Percentiles rank a stretch among this genome's conserved stretches.
phyloP scores from a whole-genome alignment of 192 early-diverging fungal species.

The Jimgerdemannia lactiflua region DNA sequence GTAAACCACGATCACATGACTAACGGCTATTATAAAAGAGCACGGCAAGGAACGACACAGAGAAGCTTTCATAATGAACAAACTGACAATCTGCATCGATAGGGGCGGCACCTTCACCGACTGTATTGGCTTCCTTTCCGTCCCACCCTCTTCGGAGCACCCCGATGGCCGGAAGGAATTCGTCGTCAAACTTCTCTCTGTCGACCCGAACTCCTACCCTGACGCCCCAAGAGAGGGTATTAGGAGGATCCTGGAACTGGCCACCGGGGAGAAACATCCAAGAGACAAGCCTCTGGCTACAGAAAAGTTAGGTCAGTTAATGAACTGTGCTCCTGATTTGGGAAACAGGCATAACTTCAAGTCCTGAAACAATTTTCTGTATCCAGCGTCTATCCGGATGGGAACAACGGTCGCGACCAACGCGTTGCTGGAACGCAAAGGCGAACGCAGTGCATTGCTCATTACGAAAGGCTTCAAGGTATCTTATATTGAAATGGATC shows the following conservation, averaged over 20 bases:
- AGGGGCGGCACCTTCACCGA: constrained; percentile 98
- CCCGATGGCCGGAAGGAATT: constrained; percentile 51
- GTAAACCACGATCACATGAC: no score
- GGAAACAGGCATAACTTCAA: neutral
- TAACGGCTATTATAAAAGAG: no score
- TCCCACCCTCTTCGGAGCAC: constrained; percentile 39
- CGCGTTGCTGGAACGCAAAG: constrained; percentile 82
- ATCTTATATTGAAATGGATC: constrained; percentile 21
- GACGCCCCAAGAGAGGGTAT: constrained; percentile 97
- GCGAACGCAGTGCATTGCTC: constrained; percentile 83
- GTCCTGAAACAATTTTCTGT: neutral
- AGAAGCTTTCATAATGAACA: neutral
- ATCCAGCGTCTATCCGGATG: constrained; percentile 77
- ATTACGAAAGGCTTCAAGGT: constrained; percentile 94
- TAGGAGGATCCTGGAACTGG: constrained; percentile 78
- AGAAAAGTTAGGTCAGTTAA: constrained; percentile 48
- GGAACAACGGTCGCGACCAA: constrained; percentile 99
- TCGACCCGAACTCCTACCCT: constrained; percentile 85
- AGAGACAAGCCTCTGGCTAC: constrained; percentile 73
- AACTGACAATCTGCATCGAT: constrained; percentile 74
- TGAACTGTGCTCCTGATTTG: neutral
- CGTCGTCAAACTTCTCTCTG: constrained; percentile 91
- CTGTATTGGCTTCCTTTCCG: constrained; percentile 77
- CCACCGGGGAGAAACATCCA: constrained; percentile 67
- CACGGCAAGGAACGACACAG: no score